Evolutionary conservation across 192 early-diverging fungal genomes (phyloP).

Genomic region (Podila verticillata): DNA sequence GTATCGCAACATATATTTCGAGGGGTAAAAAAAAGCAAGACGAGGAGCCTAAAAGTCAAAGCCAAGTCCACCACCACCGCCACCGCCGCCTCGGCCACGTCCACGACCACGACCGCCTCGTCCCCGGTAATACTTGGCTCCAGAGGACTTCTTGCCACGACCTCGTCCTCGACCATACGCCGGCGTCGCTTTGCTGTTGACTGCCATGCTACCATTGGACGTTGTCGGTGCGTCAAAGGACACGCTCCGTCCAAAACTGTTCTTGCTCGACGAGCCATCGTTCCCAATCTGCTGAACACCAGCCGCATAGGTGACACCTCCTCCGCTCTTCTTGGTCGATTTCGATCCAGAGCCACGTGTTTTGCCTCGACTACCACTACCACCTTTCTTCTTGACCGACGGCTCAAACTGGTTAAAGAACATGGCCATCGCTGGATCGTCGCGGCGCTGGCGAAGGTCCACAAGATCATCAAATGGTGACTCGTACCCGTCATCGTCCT

Average conservation of each 20-base stretch:
- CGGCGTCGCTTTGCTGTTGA: neutral
- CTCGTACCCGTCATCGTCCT: conserved; percentile 3
- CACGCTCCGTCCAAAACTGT: neutral
- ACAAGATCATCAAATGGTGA: conserved; percentile 39
- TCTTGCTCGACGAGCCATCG: neutral
- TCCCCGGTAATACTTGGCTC: neutral
- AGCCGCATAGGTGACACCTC: neutral
- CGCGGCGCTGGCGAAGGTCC: conserved; percentile 27
- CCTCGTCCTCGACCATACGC: neutral
- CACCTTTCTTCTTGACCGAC: neutral
- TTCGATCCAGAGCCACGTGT: neutral
- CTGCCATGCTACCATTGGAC: neutral
- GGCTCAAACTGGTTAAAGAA: conserved; percentile 47
- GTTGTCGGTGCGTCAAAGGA: neutral
- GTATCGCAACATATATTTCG: neutral
- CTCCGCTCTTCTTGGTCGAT: neutral
- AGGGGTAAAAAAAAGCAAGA: no score
- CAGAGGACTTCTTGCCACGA: neutral
- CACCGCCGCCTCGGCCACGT: conserved; percentile 15
- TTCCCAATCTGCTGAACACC: neutral
- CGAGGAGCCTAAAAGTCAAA: neutral
- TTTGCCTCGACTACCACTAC: neutral
- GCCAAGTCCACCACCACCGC: conserved; percentile 1
- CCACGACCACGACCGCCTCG: conserved; percentile 6
- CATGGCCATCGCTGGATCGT: conserved; percentile 36